Percentiles rank a stretch among this genome's conserved stretches.
phyloP scores from a whole-genome alignment of 140 eudicot genomes.

The Senecio squalidus region DNA sequence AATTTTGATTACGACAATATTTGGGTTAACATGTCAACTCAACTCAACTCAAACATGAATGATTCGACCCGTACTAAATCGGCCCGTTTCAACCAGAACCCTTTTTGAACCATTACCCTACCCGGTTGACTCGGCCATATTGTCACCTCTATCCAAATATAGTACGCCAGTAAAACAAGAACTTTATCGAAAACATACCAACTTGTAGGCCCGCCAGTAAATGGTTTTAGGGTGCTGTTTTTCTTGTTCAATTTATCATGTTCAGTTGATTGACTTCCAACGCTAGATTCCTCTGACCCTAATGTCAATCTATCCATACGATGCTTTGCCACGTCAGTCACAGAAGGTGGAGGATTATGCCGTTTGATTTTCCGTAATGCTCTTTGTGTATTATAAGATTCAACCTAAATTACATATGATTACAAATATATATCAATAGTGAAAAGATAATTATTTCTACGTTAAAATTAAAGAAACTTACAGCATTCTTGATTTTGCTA shows the following conservation, averaged over 20 bases:
- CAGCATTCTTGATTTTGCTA: slow-evolving; percentile 72
- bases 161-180: not conserved
- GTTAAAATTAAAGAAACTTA: slow-evolving; percentile 30
- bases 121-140: not conserved
- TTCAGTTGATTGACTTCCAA: slow-evolving; percentile 26
- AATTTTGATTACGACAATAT: too few relatives aligned
- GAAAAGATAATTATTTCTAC: not conserved
- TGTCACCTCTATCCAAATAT: not conserved
- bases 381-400: slow-evolving; percentile 56
- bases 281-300: slow-evolving; percentile 29
- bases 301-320: slow-evolving; percentile 31
- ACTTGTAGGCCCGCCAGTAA: slow-evolving; percentile 51
- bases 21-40: too few relatives aligned
- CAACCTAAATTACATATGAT: slow-evolving; percentile 61
- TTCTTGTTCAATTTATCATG: slow-evolving; percentile 27
- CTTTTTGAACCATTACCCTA: too few relatives aligned
- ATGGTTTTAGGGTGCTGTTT: slow-evolving; percentile 25
- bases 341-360: slow-evolving; percentile 39
- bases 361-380: slow-evolving; percentile 65
- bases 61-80: not conserved
- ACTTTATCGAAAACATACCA: slow-evolving; percentile 35
- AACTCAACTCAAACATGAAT: too few relatives aligned
- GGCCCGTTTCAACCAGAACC: not conserved
- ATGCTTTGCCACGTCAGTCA: slow-evolving; percentile 28
- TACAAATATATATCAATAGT: not conserved